phyloP scores from a whole-genome alignment of 495 filamentous ascomycete species.

The Penicillium paxilli region DNA sequence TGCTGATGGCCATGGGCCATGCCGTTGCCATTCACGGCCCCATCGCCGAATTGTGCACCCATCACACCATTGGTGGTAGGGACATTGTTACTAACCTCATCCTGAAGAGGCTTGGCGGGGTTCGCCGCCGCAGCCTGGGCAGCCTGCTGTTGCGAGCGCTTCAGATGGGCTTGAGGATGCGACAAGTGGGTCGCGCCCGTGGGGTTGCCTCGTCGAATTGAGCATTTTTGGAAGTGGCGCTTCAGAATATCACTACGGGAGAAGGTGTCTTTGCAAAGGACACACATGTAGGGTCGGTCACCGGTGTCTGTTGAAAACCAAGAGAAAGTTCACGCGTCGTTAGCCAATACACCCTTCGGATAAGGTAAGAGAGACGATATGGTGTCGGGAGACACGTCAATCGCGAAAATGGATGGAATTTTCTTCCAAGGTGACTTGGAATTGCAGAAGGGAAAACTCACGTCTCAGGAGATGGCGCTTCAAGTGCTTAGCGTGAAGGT shows the following conservation, averaged over 20 bases:
- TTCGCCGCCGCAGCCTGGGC: constrained; percentile 54
- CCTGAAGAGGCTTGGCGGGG: constrained; percentile 50
- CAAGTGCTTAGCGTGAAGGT: constrained; percentile 94
- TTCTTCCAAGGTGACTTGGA: too few relatives aligned
- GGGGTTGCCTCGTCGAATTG: constrained; percentile 89
- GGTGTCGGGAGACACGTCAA: too few relatives aligned
- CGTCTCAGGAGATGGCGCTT: constrained; percentile 93
- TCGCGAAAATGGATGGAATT: too few relatives aligned
- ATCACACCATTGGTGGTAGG: constrained; percentile 45
- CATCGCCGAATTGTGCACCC: constrained; percentile 46
- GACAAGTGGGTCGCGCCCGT: constrained; percentile 89
- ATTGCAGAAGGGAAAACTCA: constrained; percentile 64
- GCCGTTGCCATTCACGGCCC: constrained; percentile 47
- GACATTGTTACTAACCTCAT: constrained; percentile 49
- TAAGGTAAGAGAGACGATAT: too few relatives aligned
- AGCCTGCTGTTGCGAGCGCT: constrained; percentile 59
- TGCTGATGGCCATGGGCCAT: constrained; percentile 44
- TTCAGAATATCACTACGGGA: constrained; percentile 97
- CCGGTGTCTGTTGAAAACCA: constrained; percentile 70
- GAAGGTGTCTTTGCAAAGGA: constrained; percentile 97
- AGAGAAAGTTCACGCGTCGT: constrained; percentile 16
- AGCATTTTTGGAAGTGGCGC: constrained; percentile 98
- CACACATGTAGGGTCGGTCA: constrained; percentile 95
- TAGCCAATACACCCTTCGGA: constrained; percentile 1
- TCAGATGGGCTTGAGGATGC: constrained; percentile 83